These are phyloP conservation scores for Lojkania enalia DNA, from an alignment of 2,329 filamentous ascomycete species.

Conservation along the genomic window DNA sequence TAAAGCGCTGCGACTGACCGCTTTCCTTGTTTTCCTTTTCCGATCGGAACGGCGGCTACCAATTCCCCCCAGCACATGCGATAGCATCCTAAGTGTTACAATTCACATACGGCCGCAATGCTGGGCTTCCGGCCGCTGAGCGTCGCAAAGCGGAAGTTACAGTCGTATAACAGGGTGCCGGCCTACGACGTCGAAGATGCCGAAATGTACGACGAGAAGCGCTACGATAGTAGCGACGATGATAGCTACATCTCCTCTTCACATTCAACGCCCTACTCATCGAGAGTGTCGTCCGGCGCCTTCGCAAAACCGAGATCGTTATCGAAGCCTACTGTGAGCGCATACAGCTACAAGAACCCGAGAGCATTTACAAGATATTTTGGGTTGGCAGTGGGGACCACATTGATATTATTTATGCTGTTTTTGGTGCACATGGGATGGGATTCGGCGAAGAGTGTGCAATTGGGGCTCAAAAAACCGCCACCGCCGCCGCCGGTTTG, in stretches of 20 bases:
- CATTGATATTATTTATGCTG: slow-evolving; percentile 75
- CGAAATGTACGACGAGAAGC: slow-evolving; percentile 44
- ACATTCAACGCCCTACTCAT: slow-evolving; percentile 56
- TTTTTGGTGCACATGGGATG: slow-evolving; percentile 74
- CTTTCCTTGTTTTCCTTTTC: no score
- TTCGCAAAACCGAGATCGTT: slow-evolving; percentile 32
- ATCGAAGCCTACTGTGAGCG: slow-evolving; percentile 35
- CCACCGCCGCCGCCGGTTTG: slow-evolving; percentile 71
- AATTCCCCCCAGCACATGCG: slow-evolving; percentile 5
- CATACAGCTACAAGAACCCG: slow-evolving; percentile 65
- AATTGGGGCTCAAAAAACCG: slow-evolving; percentile 61
- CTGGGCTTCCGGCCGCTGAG: slow-evolving; percentile 43
- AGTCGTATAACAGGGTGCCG: slow-evolving; percentile 35
- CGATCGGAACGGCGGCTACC: no score
- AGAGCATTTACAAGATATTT: slow-evolving; percentile 77
- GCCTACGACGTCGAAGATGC: slow-evolving; percentile 35
- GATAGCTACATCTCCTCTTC: slow-evolving; percentile 38
- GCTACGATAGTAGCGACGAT: slow-evolving; percentile 39
- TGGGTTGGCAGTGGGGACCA: slow-evolving; percentile 69
- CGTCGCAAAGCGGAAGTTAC: slow-evolving; percentile 43
- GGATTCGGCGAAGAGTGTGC: slow-evolving; percentile 65
- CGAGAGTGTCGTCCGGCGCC: slow-evolving; percentile 52
- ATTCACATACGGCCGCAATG: slow-evolving; percentile 23
- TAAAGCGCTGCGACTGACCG: no score
- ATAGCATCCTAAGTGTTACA: background rate